These are phyloP conservation scores for Neoarthrinium moseri DNA, from an alignment of 2,329 filamentous ascomycete species.

Conservation along the genomic window DNA sequence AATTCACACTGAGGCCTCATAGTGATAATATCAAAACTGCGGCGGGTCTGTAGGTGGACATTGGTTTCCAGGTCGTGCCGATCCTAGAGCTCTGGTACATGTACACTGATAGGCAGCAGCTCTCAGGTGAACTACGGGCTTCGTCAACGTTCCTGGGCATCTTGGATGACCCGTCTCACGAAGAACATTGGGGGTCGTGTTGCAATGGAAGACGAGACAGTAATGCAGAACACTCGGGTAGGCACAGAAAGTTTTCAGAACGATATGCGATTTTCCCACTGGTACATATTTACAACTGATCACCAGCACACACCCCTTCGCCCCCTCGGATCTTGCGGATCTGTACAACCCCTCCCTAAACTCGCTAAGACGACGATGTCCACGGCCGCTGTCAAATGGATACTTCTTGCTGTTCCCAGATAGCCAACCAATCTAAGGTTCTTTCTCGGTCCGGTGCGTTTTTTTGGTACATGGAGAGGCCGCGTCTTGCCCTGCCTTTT, in stretches of 20 bases:
- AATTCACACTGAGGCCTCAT: no score
- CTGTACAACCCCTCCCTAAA: neutral
- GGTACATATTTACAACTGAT: conserved; percentile 8
- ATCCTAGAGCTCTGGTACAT: no score
- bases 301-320: neutral
- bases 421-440: neutral
- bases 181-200: no score
- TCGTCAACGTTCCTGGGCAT: no score
- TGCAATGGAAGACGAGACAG: conserved; percentile 22
- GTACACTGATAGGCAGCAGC: no score
- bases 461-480: neutral
- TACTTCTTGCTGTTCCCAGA: neutral
- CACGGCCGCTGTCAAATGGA: neutral
- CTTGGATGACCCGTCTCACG: no score
- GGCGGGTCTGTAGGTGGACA: no score
- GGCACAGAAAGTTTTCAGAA: neutral
- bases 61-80: no score
- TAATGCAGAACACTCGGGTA: conserved; percentile 17
- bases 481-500: conserved; percentile 4
- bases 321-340: neutral
- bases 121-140: no score
- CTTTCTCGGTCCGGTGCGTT: neutral
- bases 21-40: no score
- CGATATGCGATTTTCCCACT: conserved; percentile 5
- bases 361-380: neutral